These are phyloP conservation scores for Penicillium daleae DNA, from an alignment of 495 filamentous ascomycete genomes.

Conservation along the genomic window DNA sequence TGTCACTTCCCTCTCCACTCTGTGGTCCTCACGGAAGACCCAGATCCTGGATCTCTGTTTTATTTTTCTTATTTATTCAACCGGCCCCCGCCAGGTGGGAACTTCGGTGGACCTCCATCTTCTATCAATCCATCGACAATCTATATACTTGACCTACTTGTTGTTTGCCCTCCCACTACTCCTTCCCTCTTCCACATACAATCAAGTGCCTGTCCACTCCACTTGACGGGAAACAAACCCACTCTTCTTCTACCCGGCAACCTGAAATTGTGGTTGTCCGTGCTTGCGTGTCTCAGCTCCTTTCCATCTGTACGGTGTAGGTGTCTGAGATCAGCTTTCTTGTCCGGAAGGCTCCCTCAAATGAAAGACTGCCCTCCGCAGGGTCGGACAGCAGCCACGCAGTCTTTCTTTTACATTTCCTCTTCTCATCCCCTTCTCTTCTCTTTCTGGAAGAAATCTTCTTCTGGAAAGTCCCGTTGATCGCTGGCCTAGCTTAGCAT, in stretches of 20 bases:
- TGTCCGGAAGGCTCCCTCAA: conserved; percentile 15
- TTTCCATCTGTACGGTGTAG: conserved; percentile 8
- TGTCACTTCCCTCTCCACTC: not conserved
- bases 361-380: conserved; percentile 12
- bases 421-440: conserved; percentile 28
- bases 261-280: conserved; percentile 15
- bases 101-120: conserved; percentile 6
- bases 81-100: conserved; percentile 12
- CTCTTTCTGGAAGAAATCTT: conserved; percentile 27
- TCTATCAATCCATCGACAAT: conserved; percentile 1
- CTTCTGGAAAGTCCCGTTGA: conserved; percentile 9
- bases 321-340: conserved; percentile 9
- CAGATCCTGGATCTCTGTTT: not conserved
- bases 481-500: conserved; percentile 11
- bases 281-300: conserved; percentile 24
- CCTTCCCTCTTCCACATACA: not conserved
- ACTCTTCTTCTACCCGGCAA: conserved; percentile 5
- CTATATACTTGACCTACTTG: not conserved
- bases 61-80: conserved; percentile 28
- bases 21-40: not conserved
- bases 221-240: conserved; percentile 3
- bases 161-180: conserved; percentile 4
- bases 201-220: not conserved
- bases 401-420: conserved; percentile 23
- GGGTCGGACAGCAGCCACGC: conserved; percentile 20